Base-by-base conservation (phyloP, 2,329 filamentous ascomycete genomes). In the Botrytis hyacinthi region DNA sequence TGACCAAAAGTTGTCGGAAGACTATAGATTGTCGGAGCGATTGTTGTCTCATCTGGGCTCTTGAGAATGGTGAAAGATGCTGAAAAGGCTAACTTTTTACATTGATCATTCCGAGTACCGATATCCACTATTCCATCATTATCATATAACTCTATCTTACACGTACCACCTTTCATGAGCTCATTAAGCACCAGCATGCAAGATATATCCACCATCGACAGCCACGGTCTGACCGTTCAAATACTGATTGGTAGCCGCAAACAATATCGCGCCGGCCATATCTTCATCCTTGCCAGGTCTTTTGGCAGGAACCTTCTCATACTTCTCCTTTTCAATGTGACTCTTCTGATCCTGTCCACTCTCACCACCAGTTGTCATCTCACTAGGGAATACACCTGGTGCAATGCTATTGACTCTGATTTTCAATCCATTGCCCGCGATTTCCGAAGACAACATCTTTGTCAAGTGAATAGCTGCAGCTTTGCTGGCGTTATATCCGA, bases 391-490 rank as follows among this genome's bases (percentile, higher is more conserved):
- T 5, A 89, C 83, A 44, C 87, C 86, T 0, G 87, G 88, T 3
- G 87, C 86, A 76, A 90, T 88, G 65, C 82, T 84, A 80, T 90
- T 90, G 75, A 90, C 83, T 22, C 87, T 81, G 70, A 90, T 85
- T 79, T 88, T 87, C 68, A 88, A 83, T 59, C 84, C 83, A n/a
- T 85, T 83, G 20, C 76, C 66, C 1, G 78, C 77, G 20, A 90
- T 84, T 73, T 88, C 86, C 16, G 83, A 83, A 0, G 87, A 86
- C 14, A 90, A 82, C 83, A 88, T 84, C 76, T 85, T 85, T 40
- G 85, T 89, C 20, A 89, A 81, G 75, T 90, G 87, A 63, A 88
- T 85, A 12, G 84, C 80, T 1, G 86, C 86, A 29, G 83, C 85
- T 77, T 87, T 87, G 77, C 81, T 83, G 8, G 85, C 82, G 74